Evolutionary conservation across 1,139 yeast species (phyloP), one percentile per base, ranked within the genome.

Genomic region (Geotrichum australiense): DNA sequence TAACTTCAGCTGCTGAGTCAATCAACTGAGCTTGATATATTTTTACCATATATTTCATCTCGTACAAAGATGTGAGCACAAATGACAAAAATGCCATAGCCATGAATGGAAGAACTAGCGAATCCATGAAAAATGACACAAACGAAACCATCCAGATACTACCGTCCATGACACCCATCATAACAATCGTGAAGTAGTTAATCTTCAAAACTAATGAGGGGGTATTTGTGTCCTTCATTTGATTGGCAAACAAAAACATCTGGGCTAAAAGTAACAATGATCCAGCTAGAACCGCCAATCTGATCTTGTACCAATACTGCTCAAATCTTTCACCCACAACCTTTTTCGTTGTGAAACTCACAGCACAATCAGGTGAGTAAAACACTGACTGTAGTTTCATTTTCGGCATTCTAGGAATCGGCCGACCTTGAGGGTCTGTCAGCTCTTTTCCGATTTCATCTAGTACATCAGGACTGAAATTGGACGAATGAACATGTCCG

Each of bases 361-460:
- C 57, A 0, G 89, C 94, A 65, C 97, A 89, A 57, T 89, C 95
- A 0, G 96, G 96, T 0, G 96, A 85, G 55, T 83, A 87, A 15
- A 85, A 48, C 19, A 84, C 50, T 4, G 81, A 84, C 5, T 71
- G 60, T 10, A 86, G 55, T 26, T 64, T 64, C 14, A 89, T 53
- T 2, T 62, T 57, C 0, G 96, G 96, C 1, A 80, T 58, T 0
- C 57, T 47, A 5, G 74, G 70, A 12, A 80, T 71, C 1, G 96
- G 96, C 46, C 81, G 66, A 1, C 96, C 96, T 26, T 73, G 58
- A 0, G 96, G 96, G 50, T 71, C 65, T 12, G 55, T 60, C 23
- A 86, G 62, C 57, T 89, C 97, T 25, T 75, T 72, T 52, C 87
- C 96, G 24, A 87, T 77, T 36, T 66, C 66, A 32, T 67, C 56